Percentiles rank a stretch among this genome's conserved stretches.
Evolutionary conservation across 306 rosid species (phyloP).

Genomic region (Delonix regia): DNA sequence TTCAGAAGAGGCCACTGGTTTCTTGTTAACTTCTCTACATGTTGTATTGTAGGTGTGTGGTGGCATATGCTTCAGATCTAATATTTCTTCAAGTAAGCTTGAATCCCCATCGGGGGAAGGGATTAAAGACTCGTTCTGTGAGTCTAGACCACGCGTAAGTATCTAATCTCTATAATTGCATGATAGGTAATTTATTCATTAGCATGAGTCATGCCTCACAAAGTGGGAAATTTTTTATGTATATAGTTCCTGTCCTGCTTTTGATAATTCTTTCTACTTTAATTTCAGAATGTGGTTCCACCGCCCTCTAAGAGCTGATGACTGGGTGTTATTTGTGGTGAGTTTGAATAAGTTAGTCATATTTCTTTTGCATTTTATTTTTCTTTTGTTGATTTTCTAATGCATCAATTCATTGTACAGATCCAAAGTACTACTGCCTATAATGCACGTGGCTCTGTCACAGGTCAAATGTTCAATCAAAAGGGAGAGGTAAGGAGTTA

Average conservation of each 20-base stretch:
- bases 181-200: constrained; percentile 24
- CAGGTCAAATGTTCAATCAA: constrained; percentile 81
- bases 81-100: constrained; percentile 70
- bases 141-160: constrained; percentile 98
- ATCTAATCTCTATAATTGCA: constrained; percentile 13
- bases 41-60: constrained; percentile 78
- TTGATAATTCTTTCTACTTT: constrained; percentile 14
- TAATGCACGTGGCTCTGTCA: constrained; percentile 71
- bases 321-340: constrained; percentile 85
- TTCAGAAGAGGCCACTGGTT: constrained; percentile 18
- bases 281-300: constrained; percentile 88
- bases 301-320: constrained; percentile 86
- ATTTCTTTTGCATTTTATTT: constrained; percentile 12
- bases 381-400: constrained; percentile 34
- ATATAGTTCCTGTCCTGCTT: constrained; percentile 6
- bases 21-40: not conserved
- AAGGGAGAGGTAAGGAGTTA: constrained; percentile 78
- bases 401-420: constrained; percentile 45
- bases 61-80: constrained; percentile 88
- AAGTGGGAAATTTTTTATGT: constrained; percentile 7
- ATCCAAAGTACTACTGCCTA: constrained; percentile 56
- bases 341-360: constrained; percentile 34
- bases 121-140: constrained; percentile 62
- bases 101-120: constrained; percentile 81
- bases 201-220: constrained; percentile 6